Conservation (phyloP, 2,329 filamentous ascomycete genomes). For the Pyrenochaeta sp. region DNA sequence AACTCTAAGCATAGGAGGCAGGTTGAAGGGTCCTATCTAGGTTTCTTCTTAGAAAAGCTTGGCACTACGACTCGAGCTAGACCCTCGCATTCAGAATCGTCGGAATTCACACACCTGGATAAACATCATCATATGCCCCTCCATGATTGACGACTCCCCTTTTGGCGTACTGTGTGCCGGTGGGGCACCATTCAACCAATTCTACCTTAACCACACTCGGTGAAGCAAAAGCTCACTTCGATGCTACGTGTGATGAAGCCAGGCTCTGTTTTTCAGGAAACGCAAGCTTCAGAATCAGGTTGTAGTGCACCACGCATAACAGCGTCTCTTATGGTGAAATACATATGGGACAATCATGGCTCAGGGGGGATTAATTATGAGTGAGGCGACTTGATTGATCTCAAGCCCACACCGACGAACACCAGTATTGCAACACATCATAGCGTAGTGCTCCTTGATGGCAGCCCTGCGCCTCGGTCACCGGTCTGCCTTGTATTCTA, state of each 20-base stretch:
- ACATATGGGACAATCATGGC: background rate
- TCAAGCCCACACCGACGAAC: background rate
- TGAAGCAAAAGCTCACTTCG: no score
- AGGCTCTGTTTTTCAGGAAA: no score
- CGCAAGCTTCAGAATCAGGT: background rate
- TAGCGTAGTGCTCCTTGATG: background rate
- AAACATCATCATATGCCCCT: background rate
- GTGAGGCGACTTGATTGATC: background rate
- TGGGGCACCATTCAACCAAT: no score
- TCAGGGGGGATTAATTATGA: background rate
- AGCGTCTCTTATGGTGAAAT: background rate
- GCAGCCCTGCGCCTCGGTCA: background rate
- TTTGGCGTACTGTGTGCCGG: no score
- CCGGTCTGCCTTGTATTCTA: slow-evolving; percentile 1
- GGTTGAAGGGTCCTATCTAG: no score
- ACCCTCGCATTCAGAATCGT: no score
- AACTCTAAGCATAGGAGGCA: no score
- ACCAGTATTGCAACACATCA: background rate
- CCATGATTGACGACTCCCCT: no score
- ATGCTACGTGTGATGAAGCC: no score
- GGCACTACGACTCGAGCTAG: no score
- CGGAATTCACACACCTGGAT: background rate
- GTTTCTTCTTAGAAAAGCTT: no score
- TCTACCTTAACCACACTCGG: no score
- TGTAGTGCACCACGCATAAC: background rate